phyloP scores from a whole-genome alignment of 768 basidiomycete species.

The Clavulina sp. region DNA sequence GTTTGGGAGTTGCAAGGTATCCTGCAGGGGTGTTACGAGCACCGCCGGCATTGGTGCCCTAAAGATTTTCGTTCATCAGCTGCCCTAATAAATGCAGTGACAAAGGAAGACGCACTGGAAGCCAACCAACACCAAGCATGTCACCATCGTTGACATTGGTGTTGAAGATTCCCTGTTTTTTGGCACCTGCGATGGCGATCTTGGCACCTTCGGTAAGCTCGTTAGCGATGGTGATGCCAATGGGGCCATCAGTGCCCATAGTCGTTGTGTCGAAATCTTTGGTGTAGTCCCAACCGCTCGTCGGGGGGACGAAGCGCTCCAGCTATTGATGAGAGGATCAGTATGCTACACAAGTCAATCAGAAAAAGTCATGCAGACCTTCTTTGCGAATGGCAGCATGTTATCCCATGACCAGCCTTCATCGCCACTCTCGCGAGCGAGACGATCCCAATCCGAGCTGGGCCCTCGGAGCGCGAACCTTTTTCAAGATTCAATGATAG shows the following conservation, averaged over 20 bases:
- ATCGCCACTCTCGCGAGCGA: not conserved
- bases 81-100: too few species aligned
- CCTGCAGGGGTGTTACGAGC: not conserved
- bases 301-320: not conserved
- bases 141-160: not conserved
- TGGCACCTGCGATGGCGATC: not conserved
- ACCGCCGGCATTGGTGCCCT: not conserved
- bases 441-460: not conserved
- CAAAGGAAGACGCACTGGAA: too few species aligned
- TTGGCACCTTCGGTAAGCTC: not conserved
- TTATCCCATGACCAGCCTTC: not conserved
- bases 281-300: not conserved
- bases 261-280: not conserved
- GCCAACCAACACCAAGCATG: not conserved
- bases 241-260: not conserved
- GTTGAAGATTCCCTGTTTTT: not conserved
- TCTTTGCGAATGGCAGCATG: not conserved
- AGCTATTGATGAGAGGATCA: not conserved
- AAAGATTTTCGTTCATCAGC: too few species aligned
- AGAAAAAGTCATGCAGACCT: not conserved
- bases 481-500: not conserved
- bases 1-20: not conserved
- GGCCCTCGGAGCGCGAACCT: not conserved
- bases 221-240: not conserved
- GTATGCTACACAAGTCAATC: not conserved